These are phyloP conservation scores for Hypsizygus marmoreus DNA, from an alignment of 768 basidiomycete genomes.

Conservation along the genomic window DNA sequence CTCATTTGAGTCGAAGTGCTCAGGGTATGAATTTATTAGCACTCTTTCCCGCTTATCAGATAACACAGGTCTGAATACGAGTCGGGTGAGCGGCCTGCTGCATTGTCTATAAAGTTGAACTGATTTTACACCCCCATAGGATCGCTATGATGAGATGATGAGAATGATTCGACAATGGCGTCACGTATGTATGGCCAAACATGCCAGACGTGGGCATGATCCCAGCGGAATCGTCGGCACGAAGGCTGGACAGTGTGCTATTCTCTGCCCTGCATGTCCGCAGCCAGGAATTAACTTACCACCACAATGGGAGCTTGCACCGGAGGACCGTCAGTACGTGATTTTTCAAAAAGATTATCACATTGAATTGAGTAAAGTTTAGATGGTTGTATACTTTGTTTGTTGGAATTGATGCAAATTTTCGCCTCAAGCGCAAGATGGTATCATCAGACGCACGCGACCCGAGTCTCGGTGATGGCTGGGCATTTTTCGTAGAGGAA, in stretches of 20 bases:
- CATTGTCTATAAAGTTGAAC: too few species aligned
- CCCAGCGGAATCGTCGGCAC: constrained; percentile 17
- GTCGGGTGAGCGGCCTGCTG: constrained; percentile 19
- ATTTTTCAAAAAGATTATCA: not conserved
- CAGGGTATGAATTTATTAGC: constrained; percentile 31
- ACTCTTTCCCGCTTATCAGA: constrained; percentile 27
- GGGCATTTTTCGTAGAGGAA: constrained; percentile 15
- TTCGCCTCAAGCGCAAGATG: constrained; percentile 22
- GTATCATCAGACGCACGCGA: constrained; percentile 18
- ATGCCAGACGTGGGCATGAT: constrained; percentile 21
- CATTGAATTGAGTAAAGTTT: not conserved
- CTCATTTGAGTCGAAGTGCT: constrained; percentile 30
- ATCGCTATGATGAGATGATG: constrained; percentile 22
- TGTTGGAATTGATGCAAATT: constrained; percentile 22
- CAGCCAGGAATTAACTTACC: constrained; percentile 28
- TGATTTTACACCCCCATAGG: too few species aligned
- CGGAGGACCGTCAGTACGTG: constrained; percentile 13
- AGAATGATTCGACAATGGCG: constrained; percentile 21
- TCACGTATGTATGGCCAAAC: constrained; percentile 22
- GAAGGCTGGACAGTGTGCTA: constrained; percentile 21
- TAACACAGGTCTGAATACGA: constrained; percentile 25
- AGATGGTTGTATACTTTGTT: constrained; percentile 9
- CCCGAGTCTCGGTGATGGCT: constrained; percentile 12
- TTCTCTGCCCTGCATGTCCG: constrained; percentile 29
- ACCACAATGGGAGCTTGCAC: constrained; percentile 17